These are phyloP conservation scores for Ascochyta clinopodiicola DNA, from an alignment of 2,329 filamentous ascomycete genomes.

Conservation along the genomic window DNA sequence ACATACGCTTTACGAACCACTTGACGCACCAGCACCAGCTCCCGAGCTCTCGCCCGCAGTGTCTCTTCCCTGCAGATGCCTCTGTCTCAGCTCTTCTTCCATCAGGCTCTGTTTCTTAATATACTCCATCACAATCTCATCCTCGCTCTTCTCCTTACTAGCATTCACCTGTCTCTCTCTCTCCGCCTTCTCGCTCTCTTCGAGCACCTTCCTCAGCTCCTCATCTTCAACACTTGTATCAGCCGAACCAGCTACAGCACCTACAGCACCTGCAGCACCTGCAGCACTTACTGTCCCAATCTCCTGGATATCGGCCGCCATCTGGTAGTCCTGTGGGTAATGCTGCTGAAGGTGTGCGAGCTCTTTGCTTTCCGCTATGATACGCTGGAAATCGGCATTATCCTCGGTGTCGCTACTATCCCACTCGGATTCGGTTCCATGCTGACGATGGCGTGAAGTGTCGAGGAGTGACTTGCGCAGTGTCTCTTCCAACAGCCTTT, in stretches of 20 bases:
- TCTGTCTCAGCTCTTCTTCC: slow-evolving; percentile 56
- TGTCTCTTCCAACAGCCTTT: slow-evolving; percentile 53
- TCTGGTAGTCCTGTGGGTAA: slow-evolving; percentile 27
- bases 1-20: background rate
- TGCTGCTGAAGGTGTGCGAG: slow-evolving; percentile 35
- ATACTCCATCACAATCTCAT: slow-evolving; percentile 77
- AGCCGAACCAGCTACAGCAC: background rate
- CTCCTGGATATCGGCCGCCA: slow-evolving; percentile 13
- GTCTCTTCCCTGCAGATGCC: slow-evolving; percentile 10
- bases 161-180: slow-evolving; percentile 50
- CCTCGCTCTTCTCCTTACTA: slow-evolving; percentile 62
- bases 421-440: slow-evolving; percentile 37
- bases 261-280: slow-evolving; percentile 3
- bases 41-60: slow-evolving; percentile 11
- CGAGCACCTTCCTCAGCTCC: slow-evolving; percentile 35
- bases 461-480: slow-evolving; percentile 55
- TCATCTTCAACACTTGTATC: slow-evolving; percentile 23
- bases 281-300: slow-evolving; percentile 6
- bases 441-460: slow-evolving; percentile 32
- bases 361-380: slow-evolving; percentile 45
- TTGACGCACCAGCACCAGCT: background rate
- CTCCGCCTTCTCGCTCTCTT: slow-evolving; percentile 36
- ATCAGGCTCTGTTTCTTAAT: slow-evolving; percentile 76
- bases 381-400: slow-evolving; percentile 46
- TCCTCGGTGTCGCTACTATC: slow-evolving; percentile 40